Conservation (phyloP, 108 stramenopile genomes). For the Phaeodactylum tricornutum region DNA sequence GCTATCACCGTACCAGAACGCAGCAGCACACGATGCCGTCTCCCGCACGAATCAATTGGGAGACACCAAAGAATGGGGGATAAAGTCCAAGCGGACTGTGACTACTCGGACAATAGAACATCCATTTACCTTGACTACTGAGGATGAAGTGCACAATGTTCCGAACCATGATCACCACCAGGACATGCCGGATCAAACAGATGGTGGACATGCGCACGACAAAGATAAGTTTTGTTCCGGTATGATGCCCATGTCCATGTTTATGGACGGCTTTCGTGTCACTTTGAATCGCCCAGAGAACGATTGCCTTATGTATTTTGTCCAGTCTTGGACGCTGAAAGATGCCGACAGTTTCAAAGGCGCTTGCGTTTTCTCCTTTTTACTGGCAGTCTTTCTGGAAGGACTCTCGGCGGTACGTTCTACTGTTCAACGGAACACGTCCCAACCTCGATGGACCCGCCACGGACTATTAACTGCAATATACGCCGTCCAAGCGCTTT, state of each 20-base stretch:
- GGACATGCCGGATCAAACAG: no score
- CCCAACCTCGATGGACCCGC: no score
- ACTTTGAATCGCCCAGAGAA: neutral
- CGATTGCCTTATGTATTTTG: slow-evolving; percentile 6
- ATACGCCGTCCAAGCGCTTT: slow-evolving; percentile 8
- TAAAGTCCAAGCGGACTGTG: no score
- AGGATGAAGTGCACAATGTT: no score
- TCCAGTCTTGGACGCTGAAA: slow-evolving; percentile 8
- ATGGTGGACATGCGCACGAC: no score
- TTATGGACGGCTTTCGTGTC: slow-evolving; percentile 13
- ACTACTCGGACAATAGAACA: no score
- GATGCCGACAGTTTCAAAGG: slow-evolving; percentile 6
- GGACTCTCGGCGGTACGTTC: slow-evolving; percentile 11
- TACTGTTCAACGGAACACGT: neutral
- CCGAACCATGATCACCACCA: no score
- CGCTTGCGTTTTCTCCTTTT: slow-evolving; percentile 21
- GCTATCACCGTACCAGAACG: no score
- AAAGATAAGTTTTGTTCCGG: slow-evolving; percentile 5
- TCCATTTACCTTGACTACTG: no score
- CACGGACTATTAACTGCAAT: neutral
- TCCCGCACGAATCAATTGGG: no score
- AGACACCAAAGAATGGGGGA: no score
- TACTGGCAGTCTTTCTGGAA: slow-evolving; percentile 26
- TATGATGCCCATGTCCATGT: slow-evolving; percentile 18
- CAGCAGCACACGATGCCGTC: no score